Conservation (phyloP, 192 early-diverging fungal species). For the Mortierella claussenii region DNA sequence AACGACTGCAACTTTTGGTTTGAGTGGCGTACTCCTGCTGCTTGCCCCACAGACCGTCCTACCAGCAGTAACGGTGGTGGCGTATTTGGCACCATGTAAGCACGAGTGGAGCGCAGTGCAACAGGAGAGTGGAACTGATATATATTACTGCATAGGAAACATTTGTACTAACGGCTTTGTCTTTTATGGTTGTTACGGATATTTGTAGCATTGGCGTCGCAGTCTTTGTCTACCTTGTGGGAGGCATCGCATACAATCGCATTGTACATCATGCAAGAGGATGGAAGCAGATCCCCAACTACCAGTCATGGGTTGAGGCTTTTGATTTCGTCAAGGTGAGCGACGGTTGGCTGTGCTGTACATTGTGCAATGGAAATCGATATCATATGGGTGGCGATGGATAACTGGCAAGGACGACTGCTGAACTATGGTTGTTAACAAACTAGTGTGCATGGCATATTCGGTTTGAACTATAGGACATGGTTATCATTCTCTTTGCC, state of each 20-base stretch:
- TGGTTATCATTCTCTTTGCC: constrained; percentile 34
- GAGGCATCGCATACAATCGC: constrained; percentile 55
- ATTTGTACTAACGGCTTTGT: background rate
- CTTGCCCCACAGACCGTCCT: constrained; percentile 32
- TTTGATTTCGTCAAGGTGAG: constrained; percentile 58
- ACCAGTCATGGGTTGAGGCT: constrained; percentile 46
- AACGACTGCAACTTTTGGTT: constrained; percentile 48
- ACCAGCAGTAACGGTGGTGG: constrained; percentile 18
- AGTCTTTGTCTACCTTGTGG: constrained; percentile 46
- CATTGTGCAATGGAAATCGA: too few species aligned
- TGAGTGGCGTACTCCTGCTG: constrained; percentile 53
- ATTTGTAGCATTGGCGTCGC: constrained; percentile 44
- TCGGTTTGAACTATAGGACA: constrained; percentile 16
- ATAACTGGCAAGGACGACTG: too few species aligned
- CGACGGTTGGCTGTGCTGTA: too few species aligned
- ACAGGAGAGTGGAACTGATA: background rate
- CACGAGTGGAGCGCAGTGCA: background rate
- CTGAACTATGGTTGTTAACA: too few species aligned
- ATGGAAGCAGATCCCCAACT: constrained; percentile 54
- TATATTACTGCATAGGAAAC: background rate
- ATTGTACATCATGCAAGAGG: constrained; percentile 52
- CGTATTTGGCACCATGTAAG: constrained; percentile 54
- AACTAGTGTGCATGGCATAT: background rate
- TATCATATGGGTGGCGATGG: too few species aligned
- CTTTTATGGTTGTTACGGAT: background rate